These are phyloP conservation scores for Xerocomellus chrysenteron DNA, from an alignment of 768 basidiomycete genomes.

Conservation along the genomic window DNA sequence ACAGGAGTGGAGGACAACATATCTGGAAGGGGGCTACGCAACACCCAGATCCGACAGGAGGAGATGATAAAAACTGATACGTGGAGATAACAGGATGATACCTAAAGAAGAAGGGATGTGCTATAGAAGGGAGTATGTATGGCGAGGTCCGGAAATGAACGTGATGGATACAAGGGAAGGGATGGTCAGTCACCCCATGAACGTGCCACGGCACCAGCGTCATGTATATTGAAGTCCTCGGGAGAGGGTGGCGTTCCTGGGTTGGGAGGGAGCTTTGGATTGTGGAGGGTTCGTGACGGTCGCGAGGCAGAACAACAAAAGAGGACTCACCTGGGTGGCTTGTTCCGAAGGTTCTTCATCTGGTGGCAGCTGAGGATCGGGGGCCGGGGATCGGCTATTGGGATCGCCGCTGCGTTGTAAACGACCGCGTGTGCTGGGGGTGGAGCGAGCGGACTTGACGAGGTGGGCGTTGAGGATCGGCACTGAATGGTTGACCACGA, in stretches of 20 bases:
- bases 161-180: slow-evolving; percentile 20
- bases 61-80: slow-evolving; percentile 23
- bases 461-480: slow-evolving; percentile 28
- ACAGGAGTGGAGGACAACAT: slow-evolving; percentile 28
- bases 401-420: slow-evolving; percentile 15
- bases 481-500: background rate
- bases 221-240: slow-evolving; percentile 30
- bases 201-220: slow-evolving; percentile 35
- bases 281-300: slow-evolving; percentile 7
- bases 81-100: slow-evolving; percentile 35
- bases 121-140: slow-evolving; percentile 19
- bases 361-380: background rate
- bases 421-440: slow-evolving; percentile 24
- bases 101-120: slow-evolving; percentile 21
- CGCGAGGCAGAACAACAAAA: background rate
- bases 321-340: slow-evolving; percentile 15
- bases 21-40: slow-evolving; percentile 26
- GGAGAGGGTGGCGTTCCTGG: slow-evolving; percentile 14
- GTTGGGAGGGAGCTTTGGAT: slow-evolving; percentile 10
- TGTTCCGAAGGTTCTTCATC: slow-evolving; percentile 5
- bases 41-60: slow-evolving; percentile 30
- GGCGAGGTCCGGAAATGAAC: slow-evolving; percentile 33
- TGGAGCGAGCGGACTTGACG: slow-evolving; percentile 12
- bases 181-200: slow-evolving; percentile 33
- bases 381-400: background rate